A percentile compares a stretch with the other conserved stretches of the same genome.
phyloP scores from a whole-genome alignment of 1,284 basidiomycete species.

The Omphalotus olearius region DNA sequence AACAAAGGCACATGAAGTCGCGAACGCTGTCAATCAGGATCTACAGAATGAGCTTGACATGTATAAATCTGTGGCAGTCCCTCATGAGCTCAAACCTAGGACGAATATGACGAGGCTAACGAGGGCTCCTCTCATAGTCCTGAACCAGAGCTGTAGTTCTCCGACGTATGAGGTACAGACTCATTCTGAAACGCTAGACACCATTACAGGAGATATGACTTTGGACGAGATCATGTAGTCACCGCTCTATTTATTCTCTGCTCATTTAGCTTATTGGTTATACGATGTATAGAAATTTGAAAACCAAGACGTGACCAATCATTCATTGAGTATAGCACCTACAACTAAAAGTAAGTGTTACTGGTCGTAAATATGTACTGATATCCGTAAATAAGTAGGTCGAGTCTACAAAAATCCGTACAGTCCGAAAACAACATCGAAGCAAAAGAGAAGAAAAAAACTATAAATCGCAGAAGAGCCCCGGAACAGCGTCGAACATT shows the following conservation, averaged over 20 bases:
- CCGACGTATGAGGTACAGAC: constrained; percentile 11
- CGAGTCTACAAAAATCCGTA: too few species aligned
- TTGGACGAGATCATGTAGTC: constrained; percentile 49
- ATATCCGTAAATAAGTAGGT: too few species aligned
- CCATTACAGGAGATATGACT: constrained; percentile 47
- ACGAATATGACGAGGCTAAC: constrained; percentile 59
- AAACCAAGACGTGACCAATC: background rate
- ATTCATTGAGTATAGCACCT: too few species aligned
- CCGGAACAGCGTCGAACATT: too few species aligned
- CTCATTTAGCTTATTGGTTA: background rate
- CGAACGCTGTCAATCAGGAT: constrained; percentile 43
- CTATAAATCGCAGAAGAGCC: too few species aligned
- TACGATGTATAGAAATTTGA: background rate
- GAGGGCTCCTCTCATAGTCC: constrained; percentile 47
- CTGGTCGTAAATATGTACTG: too few species aligned
- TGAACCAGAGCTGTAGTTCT: constrained; percentile 34
- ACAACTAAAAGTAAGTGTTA: too few species aligned
- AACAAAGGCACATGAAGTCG: constrained; percentile 51
- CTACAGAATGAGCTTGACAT: constrained; percentile 58
- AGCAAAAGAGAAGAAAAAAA: too few species aligned
- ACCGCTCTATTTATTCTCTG: background rate
- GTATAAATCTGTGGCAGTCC: constrained; percentile 66
- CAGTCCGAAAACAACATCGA: too few species aligned
- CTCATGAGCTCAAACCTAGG: constrained; percentile 53
- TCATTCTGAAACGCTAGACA: constrained; percentile 19